phyloP scores from a whole-genome alignment of 2,329 filamentous ascomycete species.

The Arthroderma sp. region DNA sequence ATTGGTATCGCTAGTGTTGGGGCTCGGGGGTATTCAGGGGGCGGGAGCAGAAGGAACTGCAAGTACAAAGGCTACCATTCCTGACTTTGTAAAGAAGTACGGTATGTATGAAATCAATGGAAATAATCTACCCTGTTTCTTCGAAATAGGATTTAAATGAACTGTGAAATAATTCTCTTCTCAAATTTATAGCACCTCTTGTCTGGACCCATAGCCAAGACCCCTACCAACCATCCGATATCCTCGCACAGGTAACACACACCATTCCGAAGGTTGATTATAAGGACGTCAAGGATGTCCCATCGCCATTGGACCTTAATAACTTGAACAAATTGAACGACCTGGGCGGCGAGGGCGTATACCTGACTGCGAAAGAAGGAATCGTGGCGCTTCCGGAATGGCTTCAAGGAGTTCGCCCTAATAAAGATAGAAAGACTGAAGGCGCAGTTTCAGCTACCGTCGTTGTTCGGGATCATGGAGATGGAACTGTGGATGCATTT shows the following conservation, averaged over 20 bases:
- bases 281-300: conserved; percentile 23
- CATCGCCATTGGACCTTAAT: conserved; percentile 31
- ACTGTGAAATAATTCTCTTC: background rate
- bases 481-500: conserved; percentile 43
- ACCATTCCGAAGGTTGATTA: conserved; percentile 35
- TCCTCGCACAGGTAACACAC: conserved; percentile 34
- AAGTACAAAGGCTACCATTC: conserved; percentile 17
- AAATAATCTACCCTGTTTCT: background rate
- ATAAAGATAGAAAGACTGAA: conserved; percentile 37
- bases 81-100: conserved; percentile 34
- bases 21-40: no score
- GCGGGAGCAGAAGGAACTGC: no score
- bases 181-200: conserved; percentile 31
- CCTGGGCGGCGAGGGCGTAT: conserved; percentile 34
- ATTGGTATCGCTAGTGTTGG: no score
- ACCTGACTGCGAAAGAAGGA: conserved; percentile 37
- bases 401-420: conserved; percentile 42
- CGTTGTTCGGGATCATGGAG: conserved; percentile 45
- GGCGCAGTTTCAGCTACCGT: conserved; percentile 39
- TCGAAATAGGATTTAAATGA: background rate
- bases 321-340: conserved; percentile 38
- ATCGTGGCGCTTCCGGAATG: conserved; percentile 35
- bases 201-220: conserved; percentile 39
- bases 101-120: conserved; percentile 19
- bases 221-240: conserved; percentile 37